A percentile compares a stretch with the other conserved stretches of the same genome.
phyloP scores from a whole-genome alignment of 768 basidiomycete species.

The Asterophora lycoperdoides region DNA sequence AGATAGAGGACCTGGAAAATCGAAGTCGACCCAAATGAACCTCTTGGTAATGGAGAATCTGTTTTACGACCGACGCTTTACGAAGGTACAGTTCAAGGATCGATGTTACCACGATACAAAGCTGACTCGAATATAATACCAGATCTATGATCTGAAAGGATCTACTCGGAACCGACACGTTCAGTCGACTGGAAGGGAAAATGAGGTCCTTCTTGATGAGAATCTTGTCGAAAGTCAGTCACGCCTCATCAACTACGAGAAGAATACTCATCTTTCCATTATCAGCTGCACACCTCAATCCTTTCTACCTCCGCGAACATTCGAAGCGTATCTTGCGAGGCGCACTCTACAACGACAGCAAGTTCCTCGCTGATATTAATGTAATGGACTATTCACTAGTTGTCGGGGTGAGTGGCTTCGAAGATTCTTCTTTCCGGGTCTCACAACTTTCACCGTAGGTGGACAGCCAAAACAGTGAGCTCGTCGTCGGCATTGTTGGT shows the following conservation, averaged over 20 bases:
- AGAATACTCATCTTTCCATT: constrained; percentile 3
- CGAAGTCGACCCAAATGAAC: constrained; percentile 89
- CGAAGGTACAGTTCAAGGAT: constrained; percentile 51
- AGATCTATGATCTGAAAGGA: constrained; percentile 98
- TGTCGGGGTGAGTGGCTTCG: constrained; percentile 53
- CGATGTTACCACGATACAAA: background rate
- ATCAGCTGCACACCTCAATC: constrained; percentile 76
- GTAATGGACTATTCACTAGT: constrained; percentile 98
- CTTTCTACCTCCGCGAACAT: constrained; percentile 95
- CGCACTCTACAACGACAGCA: constrained; percentile 92
- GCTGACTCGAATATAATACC: background rate
- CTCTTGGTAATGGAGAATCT: constrained; percentile 97
- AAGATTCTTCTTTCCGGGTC: background rate
- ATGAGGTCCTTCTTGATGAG: constrained; percentile 94
- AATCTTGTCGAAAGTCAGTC: constrained; percentile 86
- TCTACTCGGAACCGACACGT: constrained; percentile 93
- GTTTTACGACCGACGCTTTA: constrained; percentile 89
- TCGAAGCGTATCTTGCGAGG: constrained; percentile 89
- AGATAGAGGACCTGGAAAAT: constrained; percentile 59
- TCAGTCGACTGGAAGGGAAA: constrained; percentile 82
- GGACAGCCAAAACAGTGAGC: constrained; percentile 81
- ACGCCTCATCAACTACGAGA: constrained; percentile 1
- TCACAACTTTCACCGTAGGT: constrained; percentile 38
- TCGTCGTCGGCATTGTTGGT: constrained; percentile 98
- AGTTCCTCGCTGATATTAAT: constrained; percentile 89